Conservation (phyloP, 768 basidiomycete species). For the Lentinula sp. region DNA sequence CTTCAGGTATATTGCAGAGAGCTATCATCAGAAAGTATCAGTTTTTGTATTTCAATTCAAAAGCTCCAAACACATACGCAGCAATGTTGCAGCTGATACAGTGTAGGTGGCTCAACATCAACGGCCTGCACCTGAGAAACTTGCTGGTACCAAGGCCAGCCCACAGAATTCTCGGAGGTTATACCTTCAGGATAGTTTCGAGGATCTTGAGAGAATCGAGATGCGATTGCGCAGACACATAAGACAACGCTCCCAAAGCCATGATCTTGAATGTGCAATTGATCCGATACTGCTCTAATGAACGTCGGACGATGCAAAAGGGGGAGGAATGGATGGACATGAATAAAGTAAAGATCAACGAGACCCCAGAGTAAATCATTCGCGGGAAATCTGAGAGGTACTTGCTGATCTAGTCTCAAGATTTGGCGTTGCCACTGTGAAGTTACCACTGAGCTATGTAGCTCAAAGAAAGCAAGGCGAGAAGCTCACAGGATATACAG, state of each 20-base stretch:
- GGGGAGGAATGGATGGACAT: slow-evolving; percentile 33
- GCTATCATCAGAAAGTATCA: slow-evolving; percentile 20
- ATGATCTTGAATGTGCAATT: neutral
- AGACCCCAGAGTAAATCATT: slow-evolving; percentile 31
- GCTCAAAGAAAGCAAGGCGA: neutral
- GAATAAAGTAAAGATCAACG: slow-evolving; percentile 42
- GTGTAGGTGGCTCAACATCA: slow-evolving; percentile 39
- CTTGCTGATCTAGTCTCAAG: neutral
- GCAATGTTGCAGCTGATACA: slow-evolving; percentile 53
- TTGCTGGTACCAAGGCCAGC: slow-evolving; percentile 33
- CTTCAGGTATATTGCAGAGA: slow-evolving; percentile 41
- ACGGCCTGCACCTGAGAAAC: slow-evolving; percentile 42
- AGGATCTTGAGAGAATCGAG: slow-evolving; percentile 36
- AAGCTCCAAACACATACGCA: slow-evolving; percentile 23
- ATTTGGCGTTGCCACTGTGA: neutral
- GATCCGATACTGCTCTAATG: slow-evolving; percentile 22
- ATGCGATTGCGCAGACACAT: slow-evolving; percentile 44
- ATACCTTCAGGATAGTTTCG: slow-evolving; percentile 23
- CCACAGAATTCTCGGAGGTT: slow-evolving; percentile 9
- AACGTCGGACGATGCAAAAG: slow-evolving; percentile 50
- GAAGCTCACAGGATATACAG: slow-evolving; percentile 18
- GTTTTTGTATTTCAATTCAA: neutral
- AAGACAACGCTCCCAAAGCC: slow-evolving; percentile 39
- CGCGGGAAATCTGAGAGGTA: slow-evolving; percentile 20
- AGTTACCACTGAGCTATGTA: neutral